A percentile compares a stretch with the other conserved stretches of the same genome.
Evolutionary conservation across 495 filamentous ascomycete species (phyloP).

Genomic region (Niebla homalea): DNA sequence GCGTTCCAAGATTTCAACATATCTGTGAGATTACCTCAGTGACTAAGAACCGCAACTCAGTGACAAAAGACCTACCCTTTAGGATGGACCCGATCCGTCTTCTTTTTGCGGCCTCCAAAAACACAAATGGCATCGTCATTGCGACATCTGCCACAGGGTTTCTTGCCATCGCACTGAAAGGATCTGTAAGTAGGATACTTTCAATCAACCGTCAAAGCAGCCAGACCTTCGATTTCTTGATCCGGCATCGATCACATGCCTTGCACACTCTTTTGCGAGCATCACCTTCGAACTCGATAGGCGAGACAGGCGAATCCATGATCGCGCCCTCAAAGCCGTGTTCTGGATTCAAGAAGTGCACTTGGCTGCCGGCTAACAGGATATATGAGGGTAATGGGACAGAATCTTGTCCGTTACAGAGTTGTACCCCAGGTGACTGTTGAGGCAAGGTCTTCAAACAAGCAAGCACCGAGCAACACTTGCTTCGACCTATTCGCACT

Average conservation of each 20-base stretch:
- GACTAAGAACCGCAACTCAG: not conserved
- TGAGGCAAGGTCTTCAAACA: too few species aligned
- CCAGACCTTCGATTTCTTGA: conserved; percentile 50
- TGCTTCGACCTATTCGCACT: too few species aligned
- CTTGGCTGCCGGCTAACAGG: too few species aligned
- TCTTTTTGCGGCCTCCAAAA: conserved; percentile 49
- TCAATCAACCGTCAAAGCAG: not conserved
- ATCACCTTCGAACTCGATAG: not conserved
- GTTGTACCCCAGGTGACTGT: too few species aligned
- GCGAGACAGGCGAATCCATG: conserved; percentile 1
- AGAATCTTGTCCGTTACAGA: too few species aligned
- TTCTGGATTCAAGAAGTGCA: too few species aligned
- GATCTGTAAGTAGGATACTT: conserved; percentile 6
- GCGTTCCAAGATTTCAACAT: conserved; percentile 61
- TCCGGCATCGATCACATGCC: conserved; percentile 49
- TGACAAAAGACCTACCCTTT: conserved; percentile 38
- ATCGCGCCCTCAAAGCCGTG: not conserved
- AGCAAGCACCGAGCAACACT: too few species aligned
- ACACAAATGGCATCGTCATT: conserved; percentile 48
- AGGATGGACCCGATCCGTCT: conserved; percentile 49
- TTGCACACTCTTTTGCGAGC: conserved; percentile 47
- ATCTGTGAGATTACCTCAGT: conserved; percentile 26
- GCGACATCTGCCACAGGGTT: conserved; percentile 46
- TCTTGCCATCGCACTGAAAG: conserved; percentile 46
- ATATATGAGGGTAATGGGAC: too few species aligned